A percentile compares a stretch with the other conserved stretches of the same genome.
Evolutionary conservation across 495 filamentous ascomycete genomes (phyloP).

Genomic region (Xylaria cubensis): DNA sequence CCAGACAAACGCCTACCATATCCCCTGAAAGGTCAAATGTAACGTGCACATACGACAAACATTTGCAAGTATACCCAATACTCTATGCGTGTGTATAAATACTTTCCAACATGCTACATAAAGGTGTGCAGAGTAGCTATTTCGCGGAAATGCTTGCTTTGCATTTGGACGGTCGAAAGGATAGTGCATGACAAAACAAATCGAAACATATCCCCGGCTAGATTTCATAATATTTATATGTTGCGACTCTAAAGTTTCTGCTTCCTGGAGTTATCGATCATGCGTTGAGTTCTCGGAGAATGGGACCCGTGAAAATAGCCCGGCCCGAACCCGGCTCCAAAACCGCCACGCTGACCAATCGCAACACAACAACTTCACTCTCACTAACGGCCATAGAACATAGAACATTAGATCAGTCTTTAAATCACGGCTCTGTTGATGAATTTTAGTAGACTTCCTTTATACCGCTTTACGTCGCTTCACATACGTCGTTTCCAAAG

Average conservation of each 20-base stretch:
- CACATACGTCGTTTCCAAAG: background rate
- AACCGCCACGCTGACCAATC: constrained; percentile 19
- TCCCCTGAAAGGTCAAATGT: background rate
- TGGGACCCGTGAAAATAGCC: background rate
- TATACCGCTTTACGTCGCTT: background rate
- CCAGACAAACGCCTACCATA: background rate
- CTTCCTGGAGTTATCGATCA: background rate
- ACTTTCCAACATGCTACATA: background rate
- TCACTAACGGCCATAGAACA: background rate
- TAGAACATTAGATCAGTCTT: background rate
- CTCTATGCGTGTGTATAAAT: background rate
- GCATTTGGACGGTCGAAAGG: background rate
- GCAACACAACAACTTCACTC: background rate
- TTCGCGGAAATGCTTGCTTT: background rate
- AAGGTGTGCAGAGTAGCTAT: background rate
- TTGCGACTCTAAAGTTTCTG: background rate
- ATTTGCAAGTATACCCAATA: background rate
- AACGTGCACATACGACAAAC: background rate
- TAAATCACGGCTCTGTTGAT: background rate
- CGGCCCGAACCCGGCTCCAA: background rate
- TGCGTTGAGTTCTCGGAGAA: background rate
- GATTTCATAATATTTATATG: background rate
- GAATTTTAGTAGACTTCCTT: background rate
- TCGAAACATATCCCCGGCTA: background rate
- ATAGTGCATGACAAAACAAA: background rate